phyloP scores from a whole-genome alignment of 2,329 filamentous ascomycete genomes.

The Pseudocercospora eumusae region DNA sequence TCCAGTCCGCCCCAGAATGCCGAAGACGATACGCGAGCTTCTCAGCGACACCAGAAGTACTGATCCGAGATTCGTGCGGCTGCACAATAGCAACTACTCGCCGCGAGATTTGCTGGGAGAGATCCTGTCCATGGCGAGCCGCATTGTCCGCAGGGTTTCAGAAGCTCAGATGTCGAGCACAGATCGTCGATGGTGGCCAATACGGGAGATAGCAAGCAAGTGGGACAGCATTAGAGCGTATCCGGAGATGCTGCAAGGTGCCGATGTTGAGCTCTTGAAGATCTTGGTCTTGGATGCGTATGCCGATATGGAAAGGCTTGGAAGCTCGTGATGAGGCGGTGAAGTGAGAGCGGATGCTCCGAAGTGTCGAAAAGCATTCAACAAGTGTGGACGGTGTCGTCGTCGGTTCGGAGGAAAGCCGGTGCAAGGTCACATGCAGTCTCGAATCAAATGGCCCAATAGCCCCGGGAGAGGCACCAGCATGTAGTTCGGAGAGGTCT shows the following conservation, averaged over 20 bases:
- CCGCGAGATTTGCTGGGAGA: slow-evolving; percentile 21
- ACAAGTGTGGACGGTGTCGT: neutral
- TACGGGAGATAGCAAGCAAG: slow-evolving; percentile 26
- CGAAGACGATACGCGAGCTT: slow-evolving; percentile 22
- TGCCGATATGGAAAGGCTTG: slow-evolving; percentile 24
- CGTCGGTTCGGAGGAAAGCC: neutral
- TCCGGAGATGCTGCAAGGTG: slow-evolving; percentile 27
- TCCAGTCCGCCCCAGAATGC: slow-evolving; percentile 10
- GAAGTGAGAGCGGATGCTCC: neutral
- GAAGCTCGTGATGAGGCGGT: slow-evolving; percentile 5
- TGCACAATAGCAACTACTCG: slow-evolving; percentile 22
- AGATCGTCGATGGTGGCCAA: slow-evolving; percentile 21
- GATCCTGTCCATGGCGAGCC: slow-evolving; percentile 23
- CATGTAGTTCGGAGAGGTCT: neutral
- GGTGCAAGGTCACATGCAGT: neutral
- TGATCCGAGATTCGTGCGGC: slow-evolving; percentile 23
- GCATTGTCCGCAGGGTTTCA: slow-evolving; percentile 19
- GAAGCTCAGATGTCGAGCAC: slow-evolving; percentile 20
- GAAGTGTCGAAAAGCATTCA: neutral
- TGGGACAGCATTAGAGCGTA: slow-evolving; percentile 27
- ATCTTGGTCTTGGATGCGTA: slow-evolving; percentile 28
- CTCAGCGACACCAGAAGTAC: slow-evolving; percentile 16
- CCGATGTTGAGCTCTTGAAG: slow-evolving; percentile 25
- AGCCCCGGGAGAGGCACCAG: neutral
- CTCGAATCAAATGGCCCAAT: too few species aligned